Percentiles rank a stretch among this genome's conserved stretches.
These are phyloP conservation scores for Hamigera avellanea DNA, from an alignment of 495 filamentous ascomycete species.

Conservation along the genomic window DNA sequence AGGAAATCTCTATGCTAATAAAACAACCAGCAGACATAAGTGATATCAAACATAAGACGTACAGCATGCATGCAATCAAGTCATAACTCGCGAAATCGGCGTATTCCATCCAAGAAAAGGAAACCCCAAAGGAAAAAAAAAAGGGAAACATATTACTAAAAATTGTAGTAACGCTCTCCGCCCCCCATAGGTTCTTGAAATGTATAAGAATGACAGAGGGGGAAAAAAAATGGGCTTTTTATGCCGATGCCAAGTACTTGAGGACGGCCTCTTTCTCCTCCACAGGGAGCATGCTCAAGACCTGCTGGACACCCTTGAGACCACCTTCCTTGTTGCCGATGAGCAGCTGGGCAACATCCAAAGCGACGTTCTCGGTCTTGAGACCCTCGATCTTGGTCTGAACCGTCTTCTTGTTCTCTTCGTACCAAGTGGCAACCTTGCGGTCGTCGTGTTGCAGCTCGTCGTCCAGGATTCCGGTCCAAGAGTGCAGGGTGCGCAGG, in stretches of 20 bases:
- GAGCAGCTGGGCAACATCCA: slow-evolving; percentile 68
- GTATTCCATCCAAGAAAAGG: slow-evolving; percentile 1
- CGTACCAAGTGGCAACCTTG: slow-evolving; percentile 89
- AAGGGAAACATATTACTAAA: background rate
- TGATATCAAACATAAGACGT: too few relatives aligned
- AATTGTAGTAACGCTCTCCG: too few relatives aligned
- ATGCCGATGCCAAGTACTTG: slow-evolving; percentile 48
- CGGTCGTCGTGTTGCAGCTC: slow-evolving; percentile 65
- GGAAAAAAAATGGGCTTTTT: slow-evolving; percentile 4
- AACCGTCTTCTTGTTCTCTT: slow-evolving; percentile 81
- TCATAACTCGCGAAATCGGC: too few relatives aligned
- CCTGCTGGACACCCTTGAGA: slow-evolving; percentile 76
- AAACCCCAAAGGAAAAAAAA: slow-evolving; percentile 1
- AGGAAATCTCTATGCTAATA: too few relatives aligned
- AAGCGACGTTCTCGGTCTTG: slow-evolving; percentile 63
- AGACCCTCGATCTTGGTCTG: slow-evolving; percentile 67
- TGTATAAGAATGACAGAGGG: too few relatives aligned
- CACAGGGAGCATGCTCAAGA: slow-evolving; percentile 75
- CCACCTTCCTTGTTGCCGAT: slow-evolving; percentile 64
- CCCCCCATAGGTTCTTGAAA: too few relatives aligned
- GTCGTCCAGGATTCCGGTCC: slow-evolving; percentile 54
- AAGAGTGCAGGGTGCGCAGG: slow-evolving; percentile 61
- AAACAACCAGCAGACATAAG: too few relatives aligned
- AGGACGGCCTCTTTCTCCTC: slow-evolving; percentile 79
- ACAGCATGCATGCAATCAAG: too few relatives aligned